Evolutionary conservation across 208 protist genomes (phyloP).

Genomic region (Acanthamoeba triangularis): DNA sequence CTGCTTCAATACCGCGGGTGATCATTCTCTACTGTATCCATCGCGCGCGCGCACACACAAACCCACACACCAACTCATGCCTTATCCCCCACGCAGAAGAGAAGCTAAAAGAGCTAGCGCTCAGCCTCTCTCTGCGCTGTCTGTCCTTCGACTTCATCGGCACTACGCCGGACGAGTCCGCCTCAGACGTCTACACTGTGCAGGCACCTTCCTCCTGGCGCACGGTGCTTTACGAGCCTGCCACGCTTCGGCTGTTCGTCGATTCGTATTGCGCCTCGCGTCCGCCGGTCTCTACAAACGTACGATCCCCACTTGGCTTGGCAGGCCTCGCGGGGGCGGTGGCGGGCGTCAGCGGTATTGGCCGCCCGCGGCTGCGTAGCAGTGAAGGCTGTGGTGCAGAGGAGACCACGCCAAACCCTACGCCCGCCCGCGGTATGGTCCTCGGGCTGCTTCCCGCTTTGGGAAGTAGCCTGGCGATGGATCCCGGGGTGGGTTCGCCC

Average conservation of each 20-base stretch:
- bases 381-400: no score
- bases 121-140: conserved; percentile 86
- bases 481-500: conserved; percentile 63
- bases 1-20: not conserved
- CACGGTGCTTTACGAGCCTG: conserved; percentile 87
- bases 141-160: conserved; percentile 92
- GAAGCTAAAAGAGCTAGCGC: conserved; percentile 85
- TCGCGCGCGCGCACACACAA: not conserved
- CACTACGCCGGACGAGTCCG: conserved; percentile 86
- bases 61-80: not conserved
- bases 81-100: conserved; percentile 45
- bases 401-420: no score
- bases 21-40: not conserved
- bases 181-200: conserved; percentile 89
- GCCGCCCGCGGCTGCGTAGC: no score
- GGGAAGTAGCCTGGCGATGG: not conserved
- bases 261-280: conserved; percentile 84
- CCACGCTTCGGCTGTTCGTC: conserved; percentile 89
- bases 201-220: conserved; percentile 90
- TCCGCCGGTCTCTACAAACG: conserved; percentile 74
- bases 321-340: not conserved
- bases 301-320: conserved; percentile 55
- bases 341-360: not conserved
- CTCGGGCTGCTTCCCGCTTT: not conserved
- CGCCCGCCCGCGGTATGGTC: not conserved